Evolutionary conservation across 2,329 filamentous ascomycete genomes (phyloP).

Genomic region (Emmonsiellopsis sp.): DNA sequence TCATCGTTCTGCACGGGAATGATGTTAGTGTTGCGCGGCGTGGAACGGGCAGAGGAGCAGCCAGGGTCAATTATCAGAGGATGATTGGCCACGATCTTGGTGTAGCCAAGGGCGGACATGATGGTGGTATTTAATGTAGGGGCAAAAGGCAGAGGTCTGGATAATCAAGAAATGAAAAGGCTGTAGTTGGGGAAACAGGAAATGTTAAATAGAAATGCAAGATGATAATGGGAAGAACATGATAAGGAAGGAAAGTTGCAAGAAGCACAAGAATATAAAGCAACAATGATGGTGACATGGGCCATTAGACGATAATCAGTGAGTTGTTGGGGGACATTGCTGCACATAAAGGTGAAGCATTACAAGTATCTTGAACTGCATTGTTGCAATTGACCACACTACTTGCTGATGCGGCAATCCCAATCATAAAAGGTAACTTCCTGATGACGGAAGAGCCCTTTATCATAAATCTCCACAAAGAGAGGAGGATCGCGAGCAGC

Average conservation of each 20-base stretch:
- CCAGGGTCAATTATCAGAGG: not conserved
- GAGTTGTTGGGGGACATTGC: not conserved
- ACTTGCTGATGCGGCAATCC: not conserved
- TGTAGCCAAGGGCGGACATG: not conserved
- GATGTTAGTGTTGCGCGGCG: slow-evolving; percentile 1
- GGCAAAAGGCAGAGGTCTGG: not conserved
- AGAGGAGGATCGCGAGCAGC: too few relatives aligned
- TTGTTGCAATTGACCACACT: not conserved
- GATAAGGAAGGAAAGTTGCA: not conserved
- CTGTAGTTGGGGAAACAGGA: not conserved
- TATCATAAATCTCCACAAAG: too few relatives aligned
- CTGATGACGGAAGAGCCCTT: too few relatives aligned
- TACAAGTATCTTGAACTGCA: slow-evolving; percentile 20
- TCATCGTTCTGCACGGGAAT: slow-evolving; percentile 67
- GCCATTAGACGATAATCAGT: not conserved
- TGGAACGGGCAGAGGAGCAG: not conserved
- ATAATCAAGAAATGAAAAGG: not conserved
- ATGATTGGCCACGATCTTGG: not conserved
- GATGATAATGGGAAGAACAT: not conserved
- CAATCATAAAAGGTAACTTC: too few relatives aligned
- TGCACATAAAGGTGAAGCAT: slow-evolving; percentile 6
- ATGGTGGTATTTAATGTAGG: not conserved
- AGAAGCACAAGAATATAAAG: not conserved
- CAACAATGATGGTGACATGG: not conserved
- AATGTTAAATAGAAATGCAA: not conserved